Evolutionary conservation across 768 basidiomycete genomes (phyloP).

Genomic region (Gloeostereum incarnatum): DNA sequence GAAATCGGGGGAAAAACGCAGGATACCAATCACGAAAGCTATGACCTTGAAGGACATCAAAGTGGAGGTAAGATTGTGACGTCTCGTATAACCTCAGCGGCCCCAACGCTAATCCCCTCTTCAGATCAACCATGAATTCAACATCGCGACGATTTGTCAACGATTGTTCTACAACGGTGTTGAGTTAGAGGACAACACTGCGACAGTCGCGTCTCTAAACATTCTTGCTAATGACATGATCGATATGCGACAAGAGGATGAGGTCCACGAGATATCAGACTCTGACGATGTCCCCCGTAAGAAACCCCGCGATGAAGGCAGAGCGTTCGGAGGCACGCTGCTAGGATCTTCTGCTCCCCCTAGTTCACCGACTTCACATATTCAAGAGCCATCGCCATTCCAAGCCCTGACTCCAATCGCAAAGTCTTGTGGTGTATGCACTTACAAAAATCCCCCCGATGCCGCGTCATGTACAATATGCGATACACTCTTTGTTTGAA

Average conservation of each 20-base stretch:
- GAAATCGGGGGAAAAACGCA: conserved; percentile 38
- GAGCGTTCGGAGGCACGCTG: conserved; percentile 68
- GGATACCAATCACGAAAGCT: conserved; percentile 47
- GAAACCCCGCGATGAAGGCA: conserved; percentile 46
- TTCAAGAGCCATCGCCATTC: conserved; percentile 7
- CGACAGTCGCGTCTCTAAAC: conserved; percentile 44
- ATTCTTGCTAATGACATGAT: conserved; percentile 50
- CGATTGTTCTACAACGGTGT: conserved; percentile 50
- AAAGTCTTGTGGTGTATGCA: conserved; percentile 48
- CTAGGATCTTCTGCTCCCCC: conserved; percentile 31
- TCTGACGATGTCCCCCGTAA: conserved; percentile 33
- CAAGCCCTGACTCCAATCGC: conserved; percentile 12
- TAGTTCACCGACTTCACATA: conserved; percentile 3
- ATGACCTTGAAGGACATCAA: conserved; percentile 78
- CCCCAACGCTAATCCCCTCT: conserved; percentile 3
- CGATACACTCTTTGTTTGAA: conserved; percentile 23
- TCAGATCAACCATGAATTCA: conserved; percentile 53
- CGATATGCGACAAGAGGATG: conserved; percentile 55
- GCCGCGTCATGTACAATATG: conserved; percentile 37
- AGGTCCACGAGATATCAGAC: conserved; percentile 50
- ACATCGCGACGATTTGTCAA: conserved; percentile 72
- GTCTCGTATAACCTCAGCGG: too few species aligned
- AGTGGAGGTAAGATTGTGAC: conserved; percentile 56
- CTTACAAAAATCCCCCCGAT: conserved; percentile 41
- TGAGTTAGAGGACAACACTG: conserved; percentile 59